Evolutionary conservation across 495 filamentous ascomycete species (phyloP).

Genomic region (Apodospora peruviana): DNA sequence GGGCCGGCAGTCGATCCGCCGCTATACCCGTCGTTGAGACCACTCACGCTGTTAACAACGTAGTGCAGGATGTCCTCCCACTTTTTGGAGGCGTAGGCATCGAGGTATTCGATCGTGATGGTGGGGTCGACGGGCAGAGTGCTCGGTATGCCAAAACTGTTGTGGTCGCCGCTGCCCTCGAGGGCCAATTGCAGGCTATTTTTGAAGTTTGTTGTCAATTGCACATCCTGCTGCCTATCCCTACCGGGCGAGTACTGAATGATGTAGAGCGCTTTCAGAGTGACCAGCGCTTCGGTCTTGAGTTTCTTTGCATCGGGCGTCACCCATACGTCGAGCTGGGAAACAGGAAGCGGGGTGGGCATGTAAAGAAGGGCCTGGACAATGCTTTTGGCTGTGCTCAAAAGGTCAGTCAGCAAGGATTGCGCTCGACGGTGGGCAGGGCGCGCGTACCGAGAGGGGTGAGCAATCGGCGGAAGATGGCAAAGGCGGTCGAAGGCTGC

Average conservation of each 20-base stretch:
- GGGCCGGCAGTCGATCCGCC: constrained; percentile 31
- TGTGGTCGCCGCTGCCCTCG: constrained; percentile 76
- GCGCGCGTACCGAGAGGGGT: constrained; percentile 69
- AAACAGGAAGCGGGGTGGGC: constrained; percentile 63
- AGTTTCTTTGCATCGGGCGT: constrained; percentile 65
- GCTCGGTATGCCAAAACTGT: constrained; percentile 84
- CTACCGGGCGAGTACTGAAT: constrained; percentile 53
- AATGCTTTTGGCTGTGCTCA: constrained; percentile 72
- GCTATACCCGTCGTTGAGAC: constrained; percentile 26
- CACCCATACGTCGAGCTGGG: constrained; percentile 76
- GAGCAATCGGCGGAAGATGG: constrained; percentile 95
- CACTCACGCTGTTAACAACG: constrained; percentile 62
- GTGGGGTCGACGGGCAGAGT: constrained; percentile 49
- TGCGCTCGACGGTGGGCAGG: not conserved
- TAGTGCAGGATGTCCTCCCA: constrained; percentile 97
- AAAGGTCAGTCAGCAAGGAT: not conserved
- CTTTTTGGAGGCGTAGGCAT: constrained; percentile 77
- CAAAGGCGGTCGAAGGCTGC: constrained; percentile 90
- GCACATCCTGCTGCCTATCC: constrained; percentile 58
- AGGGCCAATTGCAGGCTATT: constrained; percentile 74
- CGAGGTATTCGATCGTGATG: constrained; percentile 66
- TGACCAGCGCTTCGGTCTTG: constrained; percentile 73
- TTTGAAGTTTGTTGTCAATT: constrained; percentile 69
- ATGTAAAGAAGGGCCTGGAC: constrained; percentile 93
- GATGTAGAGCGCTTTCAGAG: constrained; percentile 80